Evolutionary conservation across 805 yeast genomes (phyloP).

Genomic region (Kurtzmaniella fragi): DNA sequence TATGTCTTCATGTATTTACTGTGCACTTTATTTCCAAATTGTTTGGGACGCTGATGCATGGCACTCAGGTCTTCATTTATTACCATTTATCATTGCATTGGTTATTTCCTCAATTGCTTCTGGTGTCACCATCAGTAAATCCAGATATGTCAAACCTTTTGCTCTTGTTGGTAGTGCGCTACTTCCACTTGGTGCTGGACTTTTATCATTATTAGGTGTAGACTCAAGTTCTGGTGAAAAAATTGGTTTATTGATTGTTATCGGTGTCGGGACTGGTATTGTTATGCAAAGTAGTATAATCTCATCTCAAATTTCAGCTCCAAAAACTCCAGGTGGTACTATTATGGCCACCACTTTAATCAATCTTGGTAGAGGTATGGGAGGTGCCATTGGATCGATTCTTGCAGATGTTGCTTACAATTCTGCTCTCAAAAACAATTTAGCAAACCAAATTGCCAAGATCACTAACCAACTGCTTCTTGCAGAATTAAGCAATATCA

Average conservation of each 20-base stretch:
- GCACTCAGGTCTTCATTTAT: constrained; percentile 40
- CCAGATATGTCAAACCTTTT: constrained; percentile 39
- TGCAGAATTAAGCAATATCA: constrained; percentile 14
- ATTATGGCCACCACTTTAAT: constrained; percentile 44
- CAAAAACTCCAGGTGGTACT: constrained; percentile 45
- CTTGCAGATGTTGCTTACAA: constrained; percentile 40
- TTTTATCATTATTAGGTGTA: constrained; percentile 34
- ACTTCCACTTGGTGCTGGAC: constrained; percentile 41
- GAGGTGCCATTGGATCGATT: constrained; percentile 41
- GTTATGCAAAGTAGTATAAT: constrained; percentile 42
- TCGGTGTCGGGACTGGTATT: constrained; percentile 46
- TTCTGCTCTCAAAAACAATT: constrained; percentile 13
- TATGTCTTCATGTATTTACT: constrained; percentile 22
- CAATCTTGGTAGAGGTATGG: constrained; percentile 41
- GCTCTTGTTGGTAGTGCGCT: constrained; percentile 28
- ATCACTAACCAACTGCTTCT: constrained; percentile 9
- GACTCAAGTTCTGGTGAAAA: constrained; percentile 30
- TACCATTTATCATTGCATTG: constrained; percentile 39
- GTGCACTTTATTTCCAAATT: constrained; percentile 45
- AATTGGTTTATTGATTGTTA: constrained; percentile 42
- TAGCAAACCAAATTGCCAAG: constrained; percentile 3
- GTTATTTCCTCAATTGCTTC: constrained; percentile 29
- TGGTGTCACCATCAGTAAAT: constrained; percentile 35
- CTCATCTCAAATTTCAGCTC: constrained; percentile 45
- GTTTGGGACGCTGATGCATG: constrained; percentile 36